Evolutionary conservation across 768 basidiomycete species (phyloP).

Genomic region (Scleroderma citrinum): DNA sequence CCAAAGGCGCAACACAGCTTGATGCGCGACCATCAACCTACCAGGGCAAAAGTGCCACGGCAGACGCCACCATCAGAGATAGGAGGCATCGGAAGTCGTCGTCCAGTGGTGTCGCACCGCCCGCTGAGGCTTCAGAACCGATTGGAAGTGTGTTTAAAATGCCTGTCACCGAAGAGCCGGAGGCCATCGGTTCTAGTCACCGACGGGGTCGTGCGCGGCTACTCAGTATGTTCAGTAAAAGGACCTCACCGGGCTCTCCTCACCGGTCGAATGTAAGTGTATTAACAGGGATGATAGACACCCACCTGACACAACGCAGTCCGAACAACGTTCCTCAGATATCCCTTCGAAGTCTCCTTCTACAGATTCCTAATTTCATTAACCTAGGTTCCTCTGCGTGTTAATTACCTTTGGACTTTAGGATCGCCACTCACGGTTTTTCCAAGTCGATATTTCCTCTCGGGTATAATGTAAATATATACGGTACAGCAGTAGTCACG

Average conservation of each 20-base stretch:
- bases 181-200: constrained; percentile 20
- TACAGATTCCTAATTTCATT: background rate
- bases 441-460: too few species aligned
- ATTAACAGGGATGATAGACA: background rate
- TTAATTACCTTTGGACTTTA: too few species aligned
- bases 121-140: background rate
- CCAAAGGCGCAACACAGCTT: constrained; percentile 26
- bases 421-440: too few species aligned
- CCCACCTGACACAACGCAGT: background rate
- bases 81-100: constrained; percentile 14
- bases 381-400: background rate
- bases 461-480: too few species aligned
- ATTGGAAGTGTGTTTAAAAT: constrained; percentile 20
- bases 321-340: constrained; percentile 4
- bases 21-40: constrained; percentile 18
- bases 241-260: constrained; percentile 2
- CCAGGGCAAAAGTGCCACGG: constrained; percentile 14
- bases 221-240: constrained; percentile 24
- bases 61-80: constrained; percentile 10
- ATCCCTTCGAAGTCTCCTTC: background rate
- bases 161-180: constrained; percentile 39
- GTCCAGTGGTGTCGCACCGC: constrained; percentile 11
- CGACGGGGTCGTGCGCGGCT: constrained; percentile 26
- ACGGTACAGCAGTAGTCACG: too few species aligned
- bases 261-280: constrained; percentile 10